Percentiles rank a stretch among this genome's conserved stretches.
Conservation (phyloP, 441 rosid genomes). For the Pelargonium australe region DNA sequence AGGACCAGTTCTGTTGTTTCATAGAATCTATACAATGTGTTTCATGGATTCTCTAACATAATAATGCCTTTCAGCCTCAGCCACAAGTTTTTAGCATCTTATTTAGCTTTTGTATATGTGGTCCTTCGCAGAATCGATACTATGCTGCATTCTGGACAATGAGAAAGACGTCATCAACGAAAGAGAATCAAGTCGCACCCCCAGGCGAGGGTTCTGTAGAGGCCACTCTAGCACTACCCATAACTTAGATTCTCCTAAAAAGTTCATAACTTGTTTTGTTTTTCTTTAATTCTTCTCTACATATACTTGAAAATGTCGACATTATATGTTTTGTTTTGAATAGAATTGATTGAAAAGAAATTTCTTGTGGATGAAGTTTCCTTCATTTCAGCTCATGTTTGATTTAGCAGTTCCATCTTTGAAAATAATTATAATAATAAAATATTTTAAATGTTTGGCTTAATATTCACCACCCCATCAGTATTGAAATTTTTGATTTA, state of each 20-base stretch:
- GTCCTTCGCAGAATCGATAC: conserved; percentile 62
- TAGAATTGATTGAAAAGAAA: neutral
- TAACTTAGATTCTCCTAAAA: neutral
- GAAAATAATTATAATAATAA: neutral
- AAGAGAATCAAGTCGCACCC: conserved; percentile 18
- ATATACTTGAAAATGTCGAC: neutral
- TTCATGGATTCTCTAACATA: neutral
- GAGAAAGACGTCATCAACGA: conserved; percentile 48
- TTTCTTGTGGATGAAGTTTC: neutral
- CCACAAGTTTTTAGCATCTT: neutral
- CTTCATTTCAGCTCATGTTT: neutral
- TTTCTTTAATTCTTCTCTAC: neutral
- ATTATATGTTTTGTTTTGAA: neutral
- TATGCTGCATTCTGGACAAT: conserved; percentile 81
- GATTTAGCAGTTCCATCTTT: neutral
- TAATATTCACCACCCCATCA: too few species aligned
- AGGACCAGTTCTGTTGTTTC: neutral
- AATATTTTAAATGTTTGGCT: too few species aligned
- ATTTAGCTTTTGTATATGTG: conserved; percentile 2
- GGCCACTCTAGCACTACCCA: neutral
- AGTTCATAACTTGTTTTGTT: neutral
- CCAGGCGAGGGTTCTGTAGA: neutral
- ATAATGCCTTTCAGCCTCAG: neutral
- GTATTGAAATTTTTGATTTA: too few species aligned
- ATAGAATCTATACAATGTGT: neutral